A percentile compares a stretch with the other conserved stretches of the same genome.
Conservation (phyloP, 495 filamentous ascomycete species). For the Penicillium parvum region DNA sequence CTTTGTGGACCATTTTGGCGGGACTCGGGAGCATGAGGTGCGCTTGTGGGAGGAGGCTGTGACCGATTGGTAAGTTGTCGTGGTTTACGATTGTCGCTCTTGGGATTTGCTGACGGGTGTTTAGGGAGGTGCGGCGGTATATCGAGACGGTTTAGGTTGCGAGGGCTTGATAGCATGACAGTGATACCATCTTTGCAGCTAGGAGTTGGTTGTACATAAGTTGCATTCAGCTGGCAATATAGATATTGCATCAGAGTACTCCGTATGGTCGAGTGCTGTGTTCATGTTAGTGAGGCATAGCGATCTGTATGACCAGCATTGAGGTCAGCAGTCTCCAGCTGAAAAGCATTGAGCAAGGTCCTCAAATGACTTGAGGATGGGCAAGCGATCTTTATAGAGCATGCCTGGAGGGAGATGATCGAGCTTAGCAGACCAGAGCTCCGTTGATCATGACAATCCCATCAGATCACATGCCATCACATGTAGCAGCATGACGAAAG, state of each 20-base stretch:
- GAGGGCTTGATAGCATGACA: too few relatives aligned
- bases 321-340: too few relatives aligned
- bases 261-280: too few relatives aligned
- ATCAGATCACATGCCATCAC: slow-evolving; percentile 4
- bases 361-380: too few relatives aligned
- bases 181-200: background rate
- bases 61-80: slow-evolving; percentile 73
- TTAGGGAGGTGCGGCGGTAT: slow-evolving; percentile 48
- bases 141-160: slow-evolving; percentile 43
- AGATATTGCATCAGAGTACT: too few relatives aligned
- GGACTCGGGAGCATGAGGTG: slow-evolving; percentile 88
- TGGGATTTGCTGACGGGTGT: slow-evolving; percentile 13
- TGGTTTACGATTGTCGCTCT: background rate
- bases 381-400: too few relatives aligned
- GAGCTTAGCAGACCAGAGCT: too few relatives aligned
- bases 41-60: slow-evolving; percentile 91
- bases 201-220: background rate
- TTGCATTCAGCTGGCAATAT: too few relatives aligned
- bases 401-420: too few relatives aligned
- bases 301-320: too few relatives aligned
- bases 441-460: background rate
- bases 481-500: background rate
- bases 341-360: too few relatives aligned
- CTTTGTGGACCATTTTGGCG: slow-evolving; percentile 93
- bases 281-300: too few relatives aligned